These are phyloP conservation scores for Ogataea pilisensis DNA, from an alignment of 805 yeast genomes.

Conservation along the genomic window DNA sequence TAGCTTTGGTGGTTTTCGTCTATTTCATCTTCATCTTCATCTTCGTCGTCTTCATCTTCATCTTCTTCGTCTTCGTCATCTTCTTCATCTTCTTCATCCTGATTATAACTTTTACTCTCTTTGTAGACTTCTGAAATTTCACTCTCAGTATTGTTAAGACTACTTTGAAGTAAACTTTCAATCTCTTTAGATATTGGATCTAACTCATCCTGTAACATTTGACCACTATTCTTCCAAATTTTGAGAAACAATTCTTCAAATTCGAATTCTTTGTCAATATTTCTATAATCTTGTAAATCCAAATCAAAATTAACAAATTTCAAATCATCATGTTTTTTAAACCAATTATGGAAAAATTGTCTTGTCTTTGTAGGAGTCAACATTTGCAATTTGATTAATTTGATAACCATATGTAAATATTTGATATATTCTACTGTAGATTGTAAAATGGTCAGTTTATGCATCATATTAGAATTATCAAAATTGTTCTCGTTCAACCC, in stretches of 20 bases:
- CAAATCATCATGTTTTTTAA: slow-evolving; percentile 34
- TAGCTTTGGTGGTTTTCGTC: slow-evolving; percentile 1
- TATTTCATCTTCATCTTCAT: not conserved
- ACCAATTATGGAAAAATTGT: slow-evolving; percentile 25
- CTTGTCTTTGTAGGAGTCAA: slow-evolving; percentile 22
- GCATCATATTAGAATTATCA: slow-evolving; percentile 43
- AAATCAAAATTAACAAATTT: slow-evolving; percentile 52
- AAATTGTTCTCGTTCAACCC: slow-evolving; percentile 27
- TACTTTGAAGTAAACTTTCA: not conserved
- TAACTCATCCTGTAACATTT: slow-evolving; percentile 15
- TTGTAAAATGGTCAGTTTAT: slow-evolving; percentile 74
- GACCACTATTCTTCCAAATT: slow-evolving; percentile 28
- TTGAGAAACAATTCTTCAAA: slow-evolving; percentile 37
- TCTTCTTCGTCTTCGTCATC: slow-evolving; percentile 2
- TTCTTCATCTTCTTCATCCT: slow-evolving; percentile 4
- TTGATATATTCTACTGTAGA: slow-evolving; percentile 79
- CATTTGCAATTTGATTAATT: slow-evolving; percentile 46
- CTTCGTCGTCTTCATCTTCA: not conserved
- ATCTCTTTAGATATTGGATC: slow-evolving; percentile 28
- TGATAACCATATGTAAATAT: slow-evolving; percentile 58
- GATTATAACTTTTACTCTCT: slow-evolving; percentile 5
- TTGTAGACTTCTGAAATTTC: slow-evolving; percentile 5
- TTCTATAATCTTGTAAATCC: slow-evolving; percentile 55
- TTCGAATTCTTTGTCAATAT: slow-evolving; percentile 52
- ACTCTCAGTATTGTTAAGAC: slow-evolving; percentile 1